Percentiles rank a stretch among this genome's conserved stretches.
Conservation (phyloP, 2,329 filamentous ascomycete species). For the Hypoxylon sp. region DNA sequence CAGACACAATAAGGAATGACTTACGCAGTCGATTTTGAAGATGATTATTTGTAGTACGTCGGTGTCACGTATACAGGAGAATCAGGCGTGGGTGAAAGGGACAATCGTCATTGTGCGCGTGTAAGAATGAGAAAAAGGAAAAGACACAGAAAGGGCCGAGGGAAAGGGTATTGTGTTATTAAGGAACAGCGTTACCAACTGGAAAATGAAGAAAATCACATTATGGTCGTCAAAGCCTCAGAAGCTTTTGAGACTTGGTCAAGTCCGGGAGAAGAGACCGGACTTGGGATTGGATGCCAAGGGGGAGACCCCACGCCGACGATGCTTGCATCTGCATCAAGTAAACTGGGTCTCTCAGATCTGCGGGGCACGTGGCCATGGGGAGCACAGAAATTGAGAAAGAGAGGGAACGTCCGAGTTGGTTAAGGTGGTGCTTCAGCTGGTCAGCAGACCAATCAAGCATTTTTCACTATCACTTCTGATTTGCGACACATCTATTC, state of each 20-base stretch:
- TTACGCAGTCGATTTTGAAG: conserved; percentile 3
- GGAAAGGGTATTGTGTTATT: conserved; percentile 2
- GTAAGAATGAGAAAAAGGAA: background rate
- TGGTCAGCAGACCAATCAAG: conserved; percentile 48
- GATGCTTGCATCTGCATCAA: conserved; percentile 40
- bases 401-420: background rate
- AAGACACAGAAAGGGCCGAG: background rate
- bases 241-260: conserved; percentile 11
- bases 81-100: background rate
- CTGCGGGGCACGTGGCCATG: conserved; percentile 46
- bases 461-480: conserved; percentile 36
- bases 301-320: conserved; percentile 32
- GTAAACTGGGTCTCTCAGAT: conserved; percentile 40
- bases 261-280: conserved; percentile 7
- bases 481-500: conserved; percentile 42
- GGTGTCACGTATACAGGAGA: conserved; percentile 7
- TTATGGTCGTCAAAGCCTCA: background rate
- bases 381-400: conserved; percentile 32
- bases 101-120: background rate
- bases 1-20: conserved; percentile 17
- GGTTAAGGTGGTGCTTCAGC: conserved; percentile 24
- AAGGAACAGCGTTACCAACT: background rate
- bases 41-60: conserved; percentile 9
- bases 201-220: background rate
- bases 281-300: conserved; percentile 30